These are phyloP conservation scores for Cichorium intybus DNA, from an alignment of 140 eudicot genomes.

Conservation along the genomic window DNA sequence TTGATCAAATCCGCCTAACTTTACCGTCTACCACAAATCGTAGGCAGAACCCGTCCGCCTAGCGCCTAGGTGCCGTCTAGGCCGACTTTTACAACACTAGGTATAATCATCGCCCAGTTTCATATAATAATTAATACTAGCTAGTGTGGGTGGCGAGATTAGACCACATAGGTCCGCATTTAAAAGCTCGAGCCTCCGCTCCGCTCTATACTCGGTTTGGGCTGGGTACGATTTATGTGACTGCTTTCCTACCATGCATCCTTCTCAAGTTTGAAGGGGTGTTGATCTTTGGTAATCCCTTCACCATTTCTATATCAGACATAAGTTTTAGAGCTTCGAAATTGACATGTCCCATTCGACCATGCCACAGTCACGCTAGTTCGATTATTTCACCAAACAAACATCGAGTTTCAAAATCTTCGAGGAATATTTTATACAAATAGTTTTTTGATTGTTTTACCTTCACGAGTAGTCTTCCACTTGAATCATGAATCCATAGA, in stretches of 20 bases:
- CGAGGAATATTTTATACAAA: neutral
- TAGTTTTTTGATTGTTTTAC: too few species aligned
- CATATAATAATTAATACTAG: neutral
- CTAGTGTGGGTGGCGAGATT: neutral
- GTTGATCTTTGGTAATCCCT: too few species aligned
- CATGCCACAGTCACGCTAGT: neutral
- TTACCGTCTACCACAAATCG: too few species aligned
- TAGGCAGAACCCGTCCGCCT: too few species aligned
- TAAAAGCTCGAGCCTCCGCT: neutral
- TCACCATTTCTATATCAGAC: neutral
- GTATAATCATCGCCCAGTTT: neutral
- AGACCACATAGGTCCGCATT: slow-evolving; percentile 2
- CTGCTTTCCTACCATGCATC: too few species aligned
- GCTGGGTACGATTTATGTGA: too few species aligned
- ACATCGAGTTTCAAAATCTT: neutral
- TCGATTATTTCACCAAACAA: neutral
- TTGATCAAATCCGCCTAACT: too few species aligned
- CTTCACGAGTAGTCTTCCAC: too few species aligned
- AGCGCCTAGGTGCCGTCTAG: too few species aligned
- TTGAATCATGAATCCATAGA: neutral
- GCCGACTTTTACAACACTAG: too few species aligned
- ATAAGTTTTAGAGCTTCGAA: neutral
- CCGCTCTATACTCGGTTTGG: neutral
- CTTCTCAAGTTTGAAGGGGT: too few species aligned
- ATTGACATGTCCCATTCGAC: neutral